Base-by-base conservation (phyloP, 2,329 filamentous ascomycete genomes). In the Elsinoe perseae region DNA sequence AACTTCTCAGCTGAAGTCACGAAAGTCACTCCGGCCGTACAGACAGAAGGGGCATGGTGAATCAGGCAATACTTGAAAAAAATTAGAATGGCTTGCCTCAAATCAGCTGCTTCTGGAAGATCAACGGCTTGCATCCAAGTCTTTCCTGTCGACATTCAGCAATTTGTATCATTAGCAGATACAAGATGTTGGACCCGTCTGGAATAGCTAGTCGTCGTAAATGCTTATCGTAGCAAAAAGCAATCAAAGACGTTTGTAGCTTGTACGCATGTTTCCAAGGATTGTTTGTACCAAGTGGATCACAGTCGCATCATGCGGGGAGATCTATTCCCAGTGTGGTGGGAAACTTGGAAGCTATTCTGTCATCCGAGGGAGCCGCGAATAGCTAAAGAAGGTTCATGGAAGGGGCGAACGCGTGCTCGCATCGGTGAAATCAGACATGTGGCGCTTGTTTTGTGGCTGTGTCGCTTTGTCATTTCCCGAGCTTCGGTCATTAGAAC, bases 341-440 rank as follows among this genome's bases (percentile, higher is more conserved):
- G 40, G 32, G 40, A 43, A 43, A 20, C 40, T 20, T 20, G 40
- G 40, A 8, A 43, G 40, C 40, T 23, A 43, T 43, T 43, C 18
- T 43, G 40, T 43, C 40, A 43, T 43, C 40, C 40, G 40, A 23
- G 23, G 18, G 40, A 43, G 40, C 40, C 40, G 40, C 40, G 40
- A 43, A 23, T 1, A 20, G 9, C 23, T 14, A 14, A 10, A 4
- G 40, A 43, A 43, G 18, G 40, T 43, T 43, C 18, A 43, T 12
- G 20, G 21, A 14, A 43, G 40, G 32, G 32, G 40, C 40, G 40
- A 43, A 43, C 40, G 40, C 40, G 40, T 44, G 40, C 40, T 44
- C 40, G 40, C 40, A 44, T 44, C 40, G 40, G 21, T 23, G 18
- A 7, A 44, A 25, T 25, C 20, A 21, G 20, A 27, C 40, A 27